Conservation (phyloP, 1,284 basidiomycete species). For the Cryptococcus sp. region DNA sequence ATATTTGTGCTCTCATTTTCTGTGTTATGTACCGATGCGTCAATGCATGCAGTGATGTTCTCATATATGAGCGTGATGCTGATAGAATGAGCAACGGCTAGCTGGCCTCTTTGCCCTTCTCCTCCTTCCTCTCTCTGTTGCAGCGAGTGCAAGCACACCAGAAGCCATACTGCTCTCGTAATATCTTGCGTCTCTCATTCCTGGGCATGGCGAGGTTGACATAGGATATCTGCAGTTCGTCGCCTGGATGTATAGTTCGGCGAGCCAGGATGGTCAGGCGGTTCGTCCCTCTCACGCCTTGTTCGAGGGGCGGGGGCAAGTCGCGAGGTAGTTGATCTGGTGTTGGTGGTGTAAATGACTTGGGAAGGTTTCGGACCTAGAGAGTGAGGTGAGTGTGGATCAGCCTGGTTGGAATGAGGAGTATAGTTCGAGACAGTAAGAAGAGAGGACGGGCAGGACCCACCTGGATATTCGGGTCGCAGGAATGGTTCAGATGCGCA, state of each 20-base stretch:
- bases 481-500: slow-evolving; percentile 83
- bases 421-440: background rate
- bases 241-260: slow-evolving; percentile 65
- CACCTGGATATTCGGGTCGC: slow-evolving; percentile 73
- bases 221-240: slow-evolving; percentile 73
- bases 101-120: slow-evolving; percentile 7
- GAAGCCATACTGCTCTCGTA: slow-evolving; percentile 72
- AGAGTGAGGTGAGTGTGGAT: background rate
- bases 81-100: no score
- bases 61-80: no score
- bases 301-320: slow-evolving; percentile 56
- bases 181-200: slow-evolving; percentile 60
- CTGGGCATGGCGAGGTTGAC: slow-evolving; percentile 67
- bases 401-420: no score
- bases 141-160: slow-evolving; percentile 73
- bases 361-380: slow-evolving; percentile 47
- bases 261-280: slow-evolving; percentile 63
- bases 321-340: slow-evolving; percentile 66
- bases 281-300: slow-evolving; percentile 39
- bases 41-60: background rate
- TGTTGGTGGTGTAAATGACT: slow-evolving; percentile 58
- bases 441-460: slow-evolving; percentile 9
- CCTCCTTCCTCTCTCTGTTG: slow-evolving; percentile 58
- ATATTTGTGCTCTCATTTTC: background rate
- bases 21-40: background rate